Evolutionary conservation across 345 rosid genomes (phyloP), one percentile per base, ranked within the genome.

Genomic region (Acer campestre): DNA sequence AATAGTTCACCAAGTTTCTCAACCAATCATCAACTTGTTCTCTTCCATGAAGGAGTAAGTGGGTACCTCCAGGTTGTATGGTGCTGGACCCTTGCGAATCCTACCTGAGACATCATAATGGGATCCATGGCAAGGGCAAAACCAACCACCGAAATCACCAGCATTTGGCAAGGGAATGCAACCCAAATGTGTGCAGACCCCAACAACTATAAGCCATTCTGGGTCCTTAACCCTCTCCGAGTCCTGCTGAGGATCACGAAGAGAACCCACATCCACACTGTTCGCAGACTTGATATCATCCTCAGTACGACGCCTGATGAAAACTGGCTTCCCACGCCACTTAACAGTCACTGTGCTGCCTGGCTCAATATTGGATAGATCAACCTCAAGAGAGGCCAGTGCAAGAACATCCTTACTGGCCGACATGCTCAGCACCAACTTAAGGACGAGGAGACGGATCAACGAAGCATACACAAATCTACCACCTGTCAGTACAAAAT

Each of bases 321-420:
- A 95, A 46, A 95, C 98, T 0, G 98, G 98, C 87, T 95, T 95
- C 22, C 98, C 98, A 75, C 97, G 95, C 98, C 97, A 95, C 92
- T 95, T 95, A 18, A 95, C 97, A 6, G 98, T 95, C 29, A 95
- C 93, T 8, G 98, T 95, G 59, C 85, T 80, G 68, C 98, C 98
- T 0, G 98, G 93, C 65, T 93, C 97, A 11, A 95, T 93, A 83
- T 91, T 90, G 9, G 91, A 89, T 11, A 95, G 93, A 82, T 95
- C 98, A 59, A 93, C 98, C 92, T 94, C 98, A 10, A 93, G 85
- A 78, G 98, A 93, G 31, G 98, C 98, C 68, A 94, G 53, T 6
- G 98, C 98, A 83, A 94, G 98, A 71, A 94, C 98, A 73, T 94
- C 98, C 78, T 93, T 94, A 84, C 97, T 93, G 40, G 98, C 98